These are phyloP conservation scores for Halophytophthora polymorphica DNA, from an alignment of 352 stramenopile species.

Conservation along the genomic window DNA sequence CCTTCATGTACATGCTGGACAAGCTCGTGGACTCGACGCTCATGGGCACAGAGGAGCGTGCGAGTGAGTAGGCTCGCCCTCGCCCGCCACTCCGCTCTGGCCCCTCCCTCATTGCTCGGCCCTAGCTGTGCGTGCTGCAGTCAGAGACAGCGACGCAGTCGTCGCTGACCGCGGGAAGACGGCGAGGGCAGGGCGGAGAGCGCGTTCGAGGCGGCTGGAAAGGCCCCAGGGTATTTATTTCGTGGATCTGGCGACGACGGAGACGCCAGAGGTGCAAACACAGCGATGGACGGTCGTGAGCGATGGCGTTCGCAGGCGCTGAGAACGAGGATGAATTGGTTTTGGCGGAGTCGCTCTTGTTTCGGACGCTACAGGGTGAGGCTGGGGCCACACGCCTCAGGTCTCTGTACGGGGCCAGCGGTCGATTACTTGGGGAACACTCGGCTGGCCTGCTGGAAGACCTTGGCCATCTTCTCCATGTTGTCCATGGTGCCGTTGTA, in stretches of 20 bases:
- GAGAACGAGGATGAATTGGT: no score
- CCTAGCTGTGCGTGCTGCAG: no score
- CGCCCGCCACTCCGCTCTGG: slow-evolving; percentile 1
- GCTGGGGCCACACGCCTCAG: slow-evolving; percentile 5
- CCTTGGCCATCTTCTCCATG: slow-evolving; percentile 57
- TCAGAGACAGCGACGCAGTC: no score
- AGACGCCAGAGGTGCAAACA: slow-evolving; percentile 3
- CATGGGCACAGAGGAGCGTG: slow-evolving; percentile 16
- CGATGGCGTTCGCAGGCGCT: not conserved
- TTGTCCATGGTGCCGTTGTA: slow-evolving; percentile 62
- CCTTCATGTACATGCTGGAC: slow-evolving; percentile 87
- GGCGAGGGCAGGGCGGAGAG: slow-evolving; percentile 1
- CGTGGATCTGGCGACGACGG: slow-evolving; percentile 1
- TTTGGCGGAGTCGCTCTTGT: no score
- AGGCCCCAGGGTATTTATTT: slow-evolving; percentile 26
- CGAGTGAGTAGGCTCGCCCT: slow-evolving; percentile 14
- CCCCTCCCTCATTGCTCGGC: slow-evolving; percentile 4
- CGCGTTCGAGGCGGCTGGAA: slow-evolving; percentile 10
- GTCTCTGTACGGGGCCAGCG: not conserved
- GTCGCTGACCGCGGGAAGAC: not conserved
- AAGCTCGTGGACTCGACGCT: slow-evolving; percentile 73
- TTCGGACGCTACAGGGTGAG: not conserved
- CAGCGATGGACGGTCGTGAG: not conserved
- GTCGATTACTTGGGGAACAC: slow-evolving; percentile 25
- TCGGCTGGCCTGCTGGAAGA: slow-evolving; percentile 39